Base-by-base conservation (phyloP, 1,284 basidiomycete species). In the Ustilago curta region DNA sequence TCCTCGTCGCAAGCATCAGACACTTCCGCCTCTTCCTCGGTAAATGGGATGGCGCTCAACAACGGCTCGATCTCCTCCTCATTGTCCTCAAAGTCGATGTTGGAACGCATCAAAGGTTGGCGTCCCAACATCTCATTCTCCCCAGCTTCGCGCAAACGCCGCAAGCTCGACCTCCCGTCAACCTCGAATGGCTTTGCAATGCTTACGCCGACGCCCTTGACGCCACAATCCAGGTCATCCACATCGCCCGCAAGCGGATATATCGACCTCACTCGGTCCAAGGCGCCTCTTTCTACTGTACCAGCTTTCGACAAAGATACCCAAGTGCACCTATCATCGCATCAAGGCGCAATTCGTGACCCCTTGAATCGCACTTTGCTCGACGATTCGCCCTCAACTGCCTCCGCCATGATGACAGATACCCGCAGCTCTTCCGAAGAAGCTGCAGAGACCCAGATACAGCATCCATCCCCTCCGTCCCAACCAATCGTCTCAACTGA, bases 261-360 rank as follows among this genome's bases (percentile, higher is more conserved):
- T 29, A 6, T 74, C 21, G 61, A 65, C 27, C 50, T 69, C 18
- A 55, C 61, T 8, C 59, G 60, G 8, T 43, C 51, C 8, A 44
- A 32, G 19, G 2, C 48, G 4, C 14, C 40, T n/a, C 9, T 18
- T 29, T 45, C 45, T 1, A 35, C 44, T 6, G 12, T 44, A 8
- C 21, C 55, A 39, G 5, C 27, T 2, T 31, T 59, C 45, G 27
- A 19, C 29, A 8, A 32, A 44, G 31, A 54, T 54, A 37, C 51
- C 23, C 50, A 27, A 8, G 39, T 25, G 21, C 45, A 53, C 16
- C 47, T 56, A 5, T 18, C 50, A 0, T 50, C 45, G 25, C 68
- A 66, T n/a, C 61, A 74, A 56, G 70, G 65, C 16, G 61, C 61
- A 3, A 69, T 74, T 31, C 70, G 66, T 9, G 61, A 74, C 37